These are phyloP conservation scores for Globisporangium splendens DNA, from an alignment of 352 stramenopile species.

Conservation along the genomic window DNA sequence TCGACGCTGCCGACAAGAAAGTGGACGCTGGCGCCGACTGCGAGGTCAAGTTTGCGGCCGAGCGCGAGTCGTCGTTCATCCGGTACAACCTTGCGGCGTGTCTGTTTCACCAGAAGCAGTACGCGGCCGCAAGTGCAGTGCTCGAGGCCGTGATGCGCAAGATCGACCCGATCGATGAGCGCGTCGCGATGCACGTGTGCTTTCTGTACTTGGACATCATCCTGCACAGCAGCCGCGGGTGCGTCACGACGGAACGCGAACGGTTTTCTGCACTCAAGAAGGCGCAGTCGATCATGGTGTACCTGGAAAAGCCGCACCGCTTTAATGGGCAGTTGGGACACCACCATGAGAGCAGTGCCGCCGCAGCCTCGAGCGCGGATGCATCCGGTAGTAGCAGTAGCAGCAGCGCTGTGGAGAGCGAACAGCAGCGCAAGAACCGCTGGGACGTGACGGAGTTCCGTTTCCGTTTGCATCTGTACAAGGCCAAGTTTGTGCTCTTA, in stretches of 20 bases:
- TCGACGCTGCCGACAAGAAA: conserved; percentile 40
- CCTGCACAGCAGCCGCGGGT: conserved; percentile 83
- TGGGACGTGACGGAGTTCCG: conserved; percentile 83
- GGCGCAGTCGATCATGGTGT: conserved; percentile 81
- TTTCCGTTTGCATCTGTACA: conserved; percentile 91
- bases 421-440: conserved; percentile 54
- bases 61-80: conserved; percentile 83
- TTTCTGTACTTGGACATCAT: conserved; percentile 92
- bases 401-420: conserved; percentile 34
- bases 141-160: conserved; percentile 87
- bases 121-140: conserved; percentile 78
- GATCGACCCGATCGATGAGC: conserved; percentile 89
- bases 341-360: conserved; percentile 31
- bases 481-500: conserved; percentile 88
- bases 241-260: conserved; percentile 77
- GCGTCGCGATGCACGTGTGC: conserved; percentile 91
- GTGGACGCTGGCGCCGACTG: conserved; percentile 27
- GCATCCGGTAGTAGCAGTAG: conserved; percentile 21
- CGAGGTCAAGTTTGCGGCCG: conserved; percentile 48
- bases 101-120: conserved; percentile 89
- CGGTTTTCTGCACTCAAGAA: conserved; percentile 73
- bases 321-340: conserved; percentile 78
- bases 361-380: neutral
- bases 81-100: conserved; percentile 90
- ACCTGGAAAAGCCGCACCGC: conserved; percentile 87